phyloP scores from a whole-genome alignment of 1,284 basidiomycete species.

The Fomitopsis betulina region DNA sequence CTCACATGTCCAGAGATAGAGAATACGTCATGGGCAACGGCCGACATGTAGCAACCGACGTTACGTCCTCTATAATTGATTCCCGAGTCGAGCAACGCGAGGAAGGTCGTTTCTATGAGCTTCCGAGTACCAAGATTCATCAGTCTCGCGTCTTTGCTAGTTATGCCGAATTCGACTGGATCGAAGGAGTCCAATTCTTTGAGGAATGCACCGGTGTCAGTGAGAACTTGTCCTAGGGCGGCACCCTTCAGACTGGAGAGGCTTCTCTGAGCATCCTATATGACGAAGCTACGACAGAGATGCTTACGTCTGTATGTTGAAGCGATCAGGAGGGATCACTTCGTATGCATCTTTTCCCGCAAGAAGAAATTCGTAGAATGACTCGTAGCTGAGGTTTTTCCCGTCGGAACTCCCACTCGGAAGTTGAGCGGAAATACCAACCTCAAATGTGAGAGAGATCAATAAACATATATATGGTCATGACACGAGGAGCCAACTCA shows the following conservation, averaged over 20 bases:
- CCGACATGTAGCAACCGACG: constrained; percentile 35
- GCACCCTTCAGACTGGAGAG: too few species aligned
- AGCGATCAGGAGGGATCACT: constrained; percentile 27
- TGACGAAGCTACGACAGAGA: too few species aligned
- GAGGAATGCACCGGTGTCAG: constrained; percentile 32
- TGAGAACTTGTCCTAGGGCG: constrained; percentile 21
- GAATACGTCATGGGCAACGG: constrained; percentile 11
- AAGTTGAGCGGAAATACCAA: constrained; percentile 35
- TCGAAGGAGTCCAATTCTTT: constrained; percentile 35
- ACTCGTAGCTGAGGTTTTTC: constrained; percentile 30
- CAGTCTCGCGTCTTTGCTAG: constrained; percentile 30
- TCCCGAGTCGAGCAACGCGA: constrained; percentile 36
- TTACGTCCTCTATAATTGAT: constrained; percentile 34
- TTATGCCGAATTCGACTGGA: constrained; percentile 36
- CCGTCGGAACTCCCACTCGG: constrained; percentile 26
- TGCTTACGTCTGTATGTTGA: constrained; percentile 30
- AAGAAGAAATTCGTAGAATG: constrained; percentile 34
- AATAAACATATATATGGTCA: too few species aligned
- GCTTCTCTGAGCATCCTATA: too few species aligned
- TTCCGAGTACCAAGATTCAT: constrained; percentile 34
- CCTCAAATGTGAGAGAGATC: constrained; percentile 9
- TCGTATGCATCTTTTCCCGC: constrained; percentile 30
- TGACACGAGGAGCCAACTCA: too few species aligned
- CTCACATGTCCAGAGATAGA: background rate
- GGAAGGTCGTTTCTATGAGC: constrained; percentile 34